Evolutionary conservation across 176 grass and related monocot species (phyloP), one percentile per base, ranked within the genome.

Genomic region (Oryza brachyantha): DNA sequence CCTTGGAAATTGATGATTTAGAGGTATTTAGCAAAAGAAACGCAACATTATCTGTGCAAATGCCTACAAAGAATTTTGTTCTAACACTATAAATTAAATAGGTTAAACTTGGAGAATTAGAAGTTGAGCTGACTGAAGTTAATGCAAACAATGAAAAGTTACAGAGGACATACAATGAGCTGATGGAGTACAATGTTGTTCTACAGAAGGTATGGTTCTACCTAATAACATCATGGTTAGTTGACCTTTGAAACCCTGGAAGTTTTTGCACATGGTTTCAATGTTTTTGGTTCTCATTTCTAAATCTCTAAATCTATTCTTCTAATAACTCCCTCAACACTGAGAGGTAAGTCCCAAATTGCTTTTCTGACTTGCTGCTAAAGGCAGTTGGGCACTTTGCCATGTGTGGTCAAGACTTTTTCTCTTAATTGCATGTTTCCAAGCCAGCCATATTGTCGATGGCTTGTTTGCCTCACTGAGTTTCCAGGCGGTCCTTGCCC

Each of bases 91-190:
- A 46, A 46, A 35, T 22, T 85, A 61, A 55, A 79, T 79, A 98
- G 95, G 80, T 94, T 58, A 98, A 93, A 79, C 85, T 98, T 36
- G 95, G 89, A 50, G 89, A 98, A 66, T 71, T 90, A 31, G 95
- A 98, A 90, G 40, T 78, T 77, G 95, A 98, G 77, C 83, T 98
- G 54, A 94, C 67, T 70, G 95, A 98, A 90, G 95, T 94, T 72
- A 98, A 98, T 83, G 67, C 87, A 82, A 94, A 98, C 69, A 94
- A 86, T 65, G 90, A 92, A 22, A 98, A 94, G 74, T 77, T 98
- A n/a, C 92, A 87, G 80, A 88, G 89, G 75, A 80, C 89, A 74
- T 92, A 87, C 79, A 92, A 94, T 67, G 95, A 98, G 74, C 83
- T 98, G 35, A 64, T 92, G 58, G 95, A 98, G 76, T 98, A 94